These are phyloP conservation scores for Agapanthus africanus DNA, from an alignment of 106 monocot genomes.

Conservation along the genomic window DNA sequence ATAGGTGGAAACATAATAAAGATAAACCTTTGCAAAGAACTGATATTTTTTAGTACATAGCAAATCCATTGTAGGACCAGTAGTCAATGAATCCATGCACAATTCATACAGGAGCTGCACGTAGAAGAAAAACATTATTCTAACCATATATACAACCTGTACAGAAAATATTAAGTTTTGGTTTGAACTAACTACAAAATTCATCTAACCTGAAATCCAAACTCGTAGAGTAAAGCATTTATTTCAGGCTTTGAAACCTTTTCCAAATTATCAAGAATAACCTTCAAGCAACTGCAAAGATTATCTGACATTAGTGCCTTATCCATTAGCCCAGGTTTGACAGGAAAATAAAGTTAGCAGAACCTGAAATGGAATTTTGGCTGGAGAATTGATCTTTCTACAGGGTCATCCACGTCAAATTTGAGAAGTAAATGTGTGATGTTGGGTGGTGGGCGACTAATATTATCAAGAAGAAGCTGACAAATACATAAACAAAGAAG, in stretches of 20 bases:
- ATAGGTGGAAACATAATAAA: not conserved
- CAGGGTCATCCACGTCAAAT: slow-evolving; percentile 72
- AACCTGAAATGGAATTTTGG: slow-evolving; percentile 96
- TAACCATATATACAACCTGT: not conserved
- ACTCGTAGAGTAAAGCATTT: slow-evolving; percentile 74
- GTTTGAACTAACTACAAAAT: not conserved
- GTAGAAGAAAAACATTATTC: not conserved
- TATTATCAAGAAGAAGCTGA: slow-evolving; percentile 92
- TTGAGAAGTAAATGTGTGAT: slow-evolving; percentile 87
- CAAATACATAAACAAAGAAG: slow-evolving; percentile 3
- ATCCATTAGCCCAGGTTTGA: slow-evolving; percentile 2
- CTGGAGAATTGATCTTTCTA: slow-evolving; percentile 66
- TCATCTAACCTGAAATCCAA: slow-evolving; percentile 77
- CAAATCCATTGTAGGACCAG: slow-evolving; percentile 68
- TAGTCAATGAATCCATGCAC: slow-evolving; percentile 66
- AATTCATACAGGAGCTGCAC: slow-evolving; percentile 90
- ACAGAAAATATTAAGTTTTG: not conserved
- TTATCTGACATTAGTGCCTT: not conserved
- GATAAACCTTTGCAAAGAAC: slow-evolving; percentile 67
- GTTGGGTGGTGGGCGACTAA: slow-evolving; percentile 78
- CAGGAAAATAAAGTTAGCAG: not conserved
- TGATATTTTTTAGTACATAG: slow-evolving; percentile 77
- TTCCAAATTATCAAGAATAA: slow-evolving; percentile 90
- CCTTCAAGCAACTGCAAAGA: slow-evolving; percentile 79
- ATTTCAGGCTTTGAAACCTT: slow-evolving; percentile 64